Evolutionary conservation across 192 early-diverging fungal species (phyloP), one percentile per base, ranked within the genome.

Genomic region (Ramicandelaber brevisporus): DNA sequence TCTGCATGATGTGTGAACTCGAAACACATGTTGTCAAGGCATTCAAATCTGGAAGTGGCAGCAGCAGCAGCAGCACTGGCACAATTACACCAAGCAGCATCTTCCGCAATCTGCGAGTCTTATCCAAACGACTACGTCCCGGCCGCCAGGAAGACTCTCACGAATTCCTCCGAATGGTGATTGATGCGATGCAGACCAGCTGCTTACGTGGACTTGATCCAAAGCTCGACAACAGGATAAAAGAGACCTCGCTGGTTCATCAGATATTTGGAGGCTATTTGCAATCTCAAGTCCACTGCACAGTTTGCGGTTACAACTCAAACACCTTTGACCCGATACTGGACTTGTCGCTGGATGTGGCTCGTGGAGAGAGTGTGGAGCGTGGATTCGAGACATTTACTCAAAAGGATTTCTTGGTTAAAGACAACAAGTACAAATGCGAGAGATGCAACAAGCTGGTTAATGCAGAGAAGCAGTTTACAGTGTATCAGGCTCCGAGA

Each of bases 91-190:
- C 76, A 24, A 71, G 65, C 16, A 28, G 44, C 5, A 67, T 80
- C 32, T 68, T 68, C 4, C 56, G 61, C 8, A 54, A 67, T 4
- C 38, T 81, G 16, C 55, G 65, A 49, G 57, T 55, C 30, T 65
- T 90, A 10, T 73, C 74, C 23, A 71, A 65, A 38, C 70, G 75
- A 22, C 63, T 90, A 47, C 53, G 66, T 10, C 37, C 74, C 3
- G 79, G 79, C 6, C 48, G 73, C 12, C 85, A 90, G 43, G 85
- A 86, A 31, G 85, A 90, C 35, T 63, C 85, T 6, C 81, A 90
- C 38, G 85, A 90, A 47, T 86, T 86, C 37, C 52, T 82, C 17
- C 53, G 75, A 16, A 46, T 56, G 19, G 42, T 80, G 12, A 32
- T 80, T n/a, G 69, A 73, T 20, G 52, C 63, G 14, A 57, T 74